phyloP scores from a whole-genome alignment of 2,329 filamentous ascomycete species.

The Trichoderma sp. region DNA sequence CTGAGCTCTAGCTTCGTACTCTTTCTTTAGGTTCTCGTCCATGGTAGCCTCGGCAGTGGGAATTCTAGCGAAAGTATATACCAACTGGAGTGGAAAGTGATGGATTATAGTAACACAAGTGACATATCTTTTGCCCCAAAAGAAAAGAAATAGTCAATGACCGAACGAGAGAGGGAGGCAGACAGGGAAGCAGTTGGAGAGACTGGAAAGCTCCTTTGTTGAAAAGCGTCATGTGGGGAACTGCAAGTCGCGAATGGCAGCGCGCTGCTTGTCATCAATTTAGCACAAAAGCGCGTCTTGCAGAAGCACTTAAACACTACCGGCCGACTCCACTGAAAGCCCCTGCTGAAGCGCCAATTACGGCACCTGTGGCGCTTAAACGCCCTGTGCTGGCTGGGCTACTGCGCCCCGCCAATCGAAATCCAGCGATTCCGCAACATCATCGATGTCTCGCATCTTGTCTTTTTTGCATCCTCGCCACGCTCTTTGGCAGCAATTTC shows the following conservation, averaged over 20 bases:
- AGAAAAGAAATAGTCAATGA: not conserved
- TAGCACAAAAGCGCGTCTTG: constrained; percentile 12
- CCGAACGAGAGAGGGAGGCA: not conserved
- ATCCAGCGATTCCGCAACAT: not conserved
- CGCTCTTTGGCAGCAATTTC: not conserved
- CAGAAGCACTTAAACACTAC: constrained; percentile 6
- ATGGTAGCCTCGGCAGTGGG: constrained; percentile 32
- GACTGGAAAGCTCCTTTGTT: not conserved
- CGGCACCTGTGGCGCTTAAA: not conserved
- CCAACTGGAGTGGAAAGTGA: not conserved
- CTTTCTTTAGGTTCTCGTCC: constrained; percentile 45
- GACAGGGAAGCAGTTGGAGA: not conserved
- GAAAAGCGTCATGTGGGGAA: constrained; percentile 20
- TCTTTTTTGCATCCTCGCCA: constrained; percentile 3
- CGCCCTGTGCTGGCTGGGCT: not conserved
- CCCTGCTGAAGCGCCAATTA: not conserved
- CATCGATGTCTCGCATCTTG: not conserved
- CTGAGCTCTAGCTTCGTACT: constrained; percentile 51
- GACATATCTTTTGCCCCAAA: not conserved
- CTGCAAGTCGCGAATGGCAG: constrained; percentile 3
- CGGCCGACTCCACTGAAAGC: not conserved
- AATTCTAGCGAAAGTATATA: not conserved
- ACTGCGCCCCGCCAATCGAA: not conserved
- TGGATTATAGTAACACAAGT: not conserved
- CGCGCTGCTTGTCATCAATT: constrained; percentile 15